phyloP scores from a whole-genome alignment of 1,284 basidiomycete genomes.

The Chondrostereum purpureum region DNA sequence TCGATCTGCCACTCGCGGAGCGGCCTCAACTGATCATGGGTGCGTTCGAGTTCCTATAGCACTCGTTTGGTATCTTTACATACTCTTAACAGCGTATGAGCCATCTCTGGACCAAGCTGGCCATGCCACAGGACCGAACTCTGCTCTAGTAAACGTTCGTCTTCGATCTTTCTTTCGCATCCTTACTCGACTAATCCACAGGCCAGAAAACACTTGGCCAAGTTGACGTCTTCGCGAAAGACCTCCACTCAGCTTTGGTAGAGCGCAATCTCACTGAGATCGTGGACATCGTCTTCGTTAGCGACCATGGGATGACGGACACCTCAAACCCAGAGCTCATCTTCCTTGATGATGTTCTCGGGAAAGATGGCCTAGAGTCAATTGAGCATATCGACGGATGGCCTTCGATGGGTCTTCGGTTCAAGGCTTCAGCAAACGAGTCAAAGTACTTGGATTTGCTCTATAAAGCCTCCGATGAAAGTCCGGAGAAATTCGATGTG shows the following conservation, averaged over 20 bases:
- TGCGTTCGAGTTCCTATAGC: conserved; percentile 29
- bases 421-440: conserved; percentile 51
- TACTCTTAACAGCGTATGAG: conserved; percentile 53
- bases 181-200: conserved; percentile 1
- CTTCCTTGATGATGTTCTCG: conserved; percentile 82
- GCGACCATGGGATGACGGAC: conserved; percentile 90
- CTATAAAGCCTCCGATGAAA: conserved; percentile 31
- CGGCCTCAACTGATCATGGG: conserved; percentile 77
- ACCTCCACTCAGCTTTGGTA: conserved; percentile 56
- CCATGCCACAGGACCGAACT: conserved; percentile 72
- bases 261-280: conserved; percentile 76
- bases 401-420: conserved; percentile 81
- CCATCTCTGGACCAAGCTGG: conserved; percentile 79
- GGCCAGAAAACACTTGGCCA: conserved; percentile 54
- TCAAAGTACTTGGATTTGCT: conserved; percentile 51
- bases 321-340: conserved; percentile 72
- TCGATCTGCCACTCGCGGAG: conserved; percentile 63
- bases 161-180: conserved; percentile 2
- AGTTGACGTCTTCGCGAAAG: conserved; percentile 73
- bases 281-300: conserved; percentile 85
- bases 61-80: not conserved
- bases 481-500: conserved; percentile 67
- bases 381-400: conserved; percentile 79
- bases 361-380: conserved; percentile 49
- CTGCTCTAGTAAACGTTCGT: conserved; percentile 63